Evolutionary conservation across 805 yeast species (phyloP), one percentile per base, ranked within the genome.

Genomic region (Hanseniaspora vineae): DNA sequence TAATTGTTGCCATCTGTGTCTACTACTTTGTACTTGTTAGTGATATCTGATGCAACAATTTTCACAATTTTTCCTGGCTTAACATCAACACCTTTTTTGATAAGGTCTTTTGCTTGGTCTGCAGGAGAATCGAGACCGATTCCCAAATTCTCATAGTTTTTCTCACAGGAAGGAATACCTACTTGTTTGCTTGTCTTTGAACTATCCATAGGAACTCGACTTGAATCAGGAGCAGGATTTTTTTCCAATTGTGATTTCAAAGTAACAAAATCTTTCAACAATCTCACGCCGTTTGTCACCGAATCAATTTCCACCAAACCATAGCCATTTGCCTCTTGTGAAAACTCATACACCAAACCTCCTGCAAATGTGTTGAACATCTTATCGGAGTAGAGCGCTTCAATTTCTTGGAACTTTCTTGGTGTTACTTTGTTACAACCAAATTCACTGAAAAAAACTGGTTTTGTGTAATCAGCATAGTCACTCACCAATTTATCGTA

Each of bases 371-470:
- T 82, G 13, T 72, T 72, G 23, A 78, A 68, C 97, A 89, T 88
- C 42, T 76, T 76, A 10, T 66, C 61, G 0, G 94, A 81, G 58
- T 77, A 86, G 19, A 89, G 67, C 2, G 85, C 70, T 17, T 69
- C 70, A 23, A 87, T 76, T 60, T 89, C 97, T 42, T 81, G 85
- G 64, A 89, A 89, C 5, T 65, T 55, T 51, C 97, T 74, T 2
- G 97, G 97, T 23, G 69, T 64, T 2, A 88, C 81, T 51, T 77
- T 80, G 58, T 88, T 88, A 65, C 97, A 88, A 6, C 97, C 97
- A 66, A 78, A 87, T 68, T 90, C 97, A 1, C 96, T 86, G 46
- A 90, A 76, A 61, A 90, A 84, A 0, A 90, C 75, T 0, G 97
- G 97, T 48, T 79, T 76, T 2, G 83, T 62, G 59, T 75, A 86